phyloP scores from a whole-genome alignment of 768 basidiomycete species.

The Pleurotus djamor region DNA sequence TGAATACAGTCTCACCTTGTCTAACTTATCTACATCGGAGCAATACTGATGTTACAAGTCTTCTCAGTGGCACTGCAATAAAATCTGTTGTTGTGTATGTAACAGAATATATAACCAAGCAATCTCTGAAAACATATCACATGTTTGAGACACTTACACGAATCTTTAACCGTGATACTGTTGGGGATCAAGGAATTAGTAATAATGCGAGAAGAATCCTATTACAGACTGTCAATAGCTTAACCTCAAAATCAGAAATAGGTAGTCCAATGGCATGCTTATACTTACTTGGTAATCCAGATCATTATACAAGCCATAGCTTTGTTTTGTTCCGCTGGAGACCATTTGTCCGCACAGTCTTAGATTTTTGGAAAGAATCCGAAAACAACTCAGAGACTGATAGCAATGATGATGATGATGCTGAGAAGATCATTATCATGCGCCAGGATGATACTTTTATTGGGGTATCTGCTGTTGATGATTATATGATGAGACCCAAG shows the following conservation, averaged over 20 bases:
- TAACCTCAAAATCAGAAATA: slow-evolving; percentile 26
- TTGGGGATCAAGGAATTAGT: neutral
- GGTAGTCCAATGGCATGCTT: slow-evolving; percentile 27
- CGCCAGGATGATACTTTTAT: slow-evolving; percentile 14
- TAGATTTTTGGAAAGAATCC: neutral
- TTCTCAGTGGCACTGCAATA: neutral
- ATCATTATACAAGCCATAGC: slow-evolving; percentile 26
- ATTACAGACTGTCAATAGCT: slow-evolving; percentile 22
- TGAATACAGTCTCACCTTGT: slow-evolving; percentile 21
- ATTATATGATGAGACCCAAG: slow-evolving; percentile 22
- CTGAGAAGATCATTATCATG: slow-evolving; percentile 14
- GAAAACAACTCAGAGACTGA: no score
- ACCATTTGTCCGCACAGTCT: slow-evolving; percentile 9
- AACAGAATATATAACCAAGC: slow-evolving; percentile 1
- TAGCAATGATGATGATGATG: neutral
- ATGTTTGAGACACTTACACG: neutral
- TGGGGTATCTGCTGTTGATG: slow-evolving; percentile 17
- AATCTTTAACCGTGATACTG: neutral
- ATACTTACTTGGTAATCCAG: slow-evolving; percentile 28
- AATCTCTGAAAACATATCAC: neutral
- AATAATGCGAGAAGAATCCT: neutral
- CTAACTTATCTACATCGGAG: slow-evolving; percentile 9
- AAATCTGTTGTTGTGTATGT: slow-evolving; percentile 3
- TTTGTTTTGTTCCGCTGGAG: slow-evolving; percentile 28
- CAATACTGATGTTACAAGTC: neutral